Percentiles rank a stretch among this genome's conserved stretches.
phyloP scores from a whole-genome alignment of 2,329 filamentous ascomycete species.

The Neonectria hederae region DNA sequence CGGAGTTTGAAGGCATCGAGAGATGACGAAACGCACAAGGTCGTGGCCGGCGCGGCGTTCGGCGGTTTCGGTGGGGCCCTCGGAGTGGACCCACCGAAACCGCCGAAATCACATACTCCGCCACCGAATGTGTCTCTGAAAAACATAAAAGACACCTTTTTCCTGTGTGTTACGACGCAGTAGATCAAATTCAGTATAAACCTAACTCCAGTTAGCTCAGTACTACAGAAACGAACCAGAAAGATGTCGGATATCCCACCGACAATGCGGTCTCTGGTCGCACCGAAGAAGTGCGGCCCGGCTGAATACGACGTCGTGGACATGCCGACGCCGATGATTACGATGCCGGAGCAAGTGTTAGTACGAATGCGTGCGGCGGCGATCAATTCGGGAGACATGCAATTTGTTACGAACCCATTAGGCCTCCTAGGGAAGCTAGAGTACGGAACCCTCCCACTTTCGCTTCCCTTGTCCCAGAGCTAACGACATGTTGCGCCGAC shows the following conservation, averaged over 20 bases:
- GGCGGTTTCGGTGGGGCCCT: constrained; percentile 39
- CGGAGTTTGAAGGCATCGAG: constrained; percentile 5
- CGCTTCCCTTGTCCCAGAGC: background rate
- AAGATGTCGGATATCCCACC: constrained; percentile 46
- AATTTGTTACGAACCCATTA: constrained; percentile 40
- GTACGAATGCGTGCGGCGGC: constrained; percentile 51
- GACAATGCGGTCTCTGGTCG: constrained; percentile 57
- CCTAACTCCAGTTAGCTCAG: background rate
- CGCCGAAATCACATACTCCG: constrained; percentile 34
- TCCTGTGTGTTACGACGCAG: background rate
- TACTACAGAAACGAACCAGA: background rate
- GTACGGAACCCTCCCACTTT: constrained; percentile 34
- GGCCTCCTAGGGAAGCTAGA: constrained; percentile 39
- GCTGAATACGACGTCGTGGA: constrained; percentile 51
- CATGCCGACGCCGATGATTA: constrained; percentile 56
- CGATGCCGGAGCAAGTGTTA: constrained; percentile 54
- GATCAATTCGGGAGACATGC: constrained; percentile 50
- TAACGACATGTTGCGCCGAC: background rate
- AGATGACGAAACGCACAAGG: background rate
- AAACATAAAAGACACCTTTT: constrained; percentile 25
- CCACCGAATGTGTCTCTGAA: constrained; percentile 6
- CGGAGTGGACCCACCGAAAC: constrained; percentile 24
- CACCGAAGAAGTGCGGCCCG: constrained; percentile 51
- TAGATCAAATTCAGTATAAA: background rate
- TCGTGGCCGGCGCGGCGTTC: constrained; percentile 33